Base-by-base conservation (phyloP, 208 protist genomes). In the Trypanosoma boissoni region DNA sequence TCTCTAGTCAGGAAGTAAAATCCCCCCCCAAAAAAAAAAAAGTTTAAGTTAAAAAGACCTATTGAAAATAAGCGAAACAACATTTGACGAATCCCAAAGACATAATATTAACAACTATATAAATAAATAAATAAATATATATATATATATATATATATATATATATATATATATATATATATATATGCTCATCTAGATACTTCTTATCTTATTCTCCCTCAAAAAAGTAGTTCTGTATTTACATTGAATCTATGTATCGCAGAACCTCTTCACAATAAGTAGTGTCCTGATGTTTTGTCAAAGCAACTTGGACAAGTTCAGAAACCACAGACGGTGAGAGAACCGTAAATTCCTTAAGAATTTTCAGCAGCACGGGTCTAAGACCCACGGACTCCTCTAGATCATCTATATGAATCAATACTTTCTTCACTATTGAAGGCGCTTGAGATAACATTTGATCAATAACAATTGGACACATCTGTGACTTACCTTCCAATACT, bases 331-430 rank as follows among this genome's bases (percentile, higher is more conserved):
- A 64, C 0, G 79, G 75, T 12, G 82, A 84, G n/a, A 84, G 28
- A 55, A 63, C 56, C 6, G 82, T 74, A 42, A 88, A 60, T 26
- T 37, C 46, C 57, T 88, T 86, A 43, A 92, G 48, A 9, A 67
- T 64, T 36, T 72, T 43, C 2, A 56, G 58, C 9, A 94, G 24
- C 39, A 76, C 69, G 10, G 64, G 53, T 1, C 74, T 74, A 37
- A 89, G 68, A 14, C 78, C 84, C 2, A 83, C 71, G 20, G 45
- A 70, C 31, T 91, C 88, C 26, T 90, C 81, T 21, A 74, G 63
- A 72, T 95, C 88, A 67, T 95, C 88, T 10, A 95, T 67, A 55
- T 95, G 88, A 46, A 95, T 74, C 10, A 95, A 74, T 43, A 88
- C 44, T 71, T 91, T 88, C 59, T 87, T 86, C 42, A 70, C 69